Evolutionary conservation across 768 basidiomycete genomes (phyloP), one percentile per base, ranked within the genome.

Genomic region (Clavaria fumosa): DNA sequence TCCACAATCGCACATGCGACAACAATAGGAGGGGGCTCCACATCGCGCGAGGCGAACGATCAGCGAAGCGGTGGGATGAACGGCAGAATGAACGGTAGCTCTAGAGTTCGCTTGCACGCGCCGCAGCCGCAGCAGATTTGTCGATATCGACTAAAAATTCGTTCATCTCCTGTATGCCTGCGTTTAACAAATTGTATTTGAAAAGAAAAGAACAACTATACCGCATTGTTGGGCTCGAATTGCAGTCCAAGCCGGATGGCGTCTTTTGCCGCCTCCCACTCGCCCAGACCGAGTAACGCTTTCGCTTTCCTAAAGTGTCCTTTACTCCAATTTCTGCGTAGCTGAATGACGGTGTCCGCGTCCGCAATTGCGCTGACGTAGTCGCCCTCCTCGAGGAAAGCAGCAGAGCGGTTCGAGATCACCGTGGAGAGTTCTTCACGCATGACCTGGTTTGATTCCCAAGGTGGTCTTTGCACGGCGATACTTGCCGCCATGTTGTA

Each of bases 231-330:
- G 23, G 69, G 70, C 47, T 97, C 91, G 48, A 81, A 93, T 41
- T 81, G 74, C 40, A 97, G 54, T 2, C 93, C 95, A 5, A 89
- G 66, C 45, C 72, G 67, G 42, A 93, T 59, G 2, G 90, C 77
- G 32, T 88, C 82, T 45, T 72, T 70, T 6, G 90, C 90, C 30
- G 93, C 90, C 30, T 75, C 59, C 39, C 72, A 57, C 31, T 64
- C 59, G 3, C 66, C 67, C 35, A 99, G 63, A 15, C 71, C 86
- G 2, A 83, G 61, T 30, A 99, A 62, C 0, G 93, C 88, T 53
- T 86, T 88, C 2, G 86, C 83, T 52, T 83, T 90, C 41, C 95
- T 69, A 66, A 95, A 95, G 56, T 96, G 85, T 0, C 90, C 95
- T 52, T 97, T 99, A 49, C 82, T 73, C 91, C 93, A 97, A 31